Base-by-base conservation (phyloP, 305 asterid species). In the Fraxinus sp. region DNA sequence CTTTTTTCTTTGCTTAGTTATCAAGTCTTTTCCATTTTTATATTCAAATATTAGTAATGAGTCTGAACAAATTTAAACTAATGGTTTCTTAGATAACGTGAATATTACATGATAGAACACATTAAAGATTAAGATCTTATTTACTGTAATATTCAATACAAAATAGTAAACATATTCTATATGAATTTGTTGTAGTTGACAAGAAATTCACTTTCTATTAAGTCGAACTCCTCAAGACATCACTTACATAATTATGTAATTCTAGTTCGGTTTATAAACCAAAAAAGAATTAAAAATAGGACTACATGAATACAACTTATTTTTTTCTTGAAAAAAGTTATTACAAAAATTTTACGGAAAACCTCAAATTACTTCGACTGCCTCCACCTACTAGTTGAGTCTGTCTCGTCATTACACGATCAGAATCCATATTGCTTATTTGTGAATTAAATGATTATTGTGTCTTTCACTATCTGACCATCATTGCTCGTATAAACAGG, bases 1-100 rank as follows among this genome's bases (percentile, higher is more conserved):
- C 80, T 28, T 41, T 80, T 46, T 74, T 79, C 35, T 79, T 28
- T 44, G 35, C 76, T 82, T 83, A 66, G 13, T 75, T 49, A 64
- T 62, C 78, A 35, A 18, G 81, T 81, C 73, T 55, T 57, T 46
- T 32, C 8, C 32, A 78, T 22, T 22, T 26, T 16, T 13, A 77
- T 14, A 77, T 30, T 26, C 10, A 77, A 24, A 64, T 79, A 30
- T 10, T 10, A 32, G 33, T 68, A 10, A 28, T 30, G 18, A 11
- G 10, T 28, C 7, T 70, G 18, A 13, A 28, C 39, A 18, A 70
- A 30, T 28, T 26, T 70, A 35, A 35, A n/a, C 8, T 16, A 73
- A 7, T 35, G 77, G 11, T 57, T 57, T 57, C 66, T 57, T 52
- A 52, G 22, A 16, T 16, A 52, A 52, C 22, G 22, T 16, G 62